Conservation (phyloP, 306 rosid species). For the apple (Malus domestica) region ASM211411v1 NC_041795.1:30633001-30633500, state of each 20-base stretch:
- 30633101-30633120: slow-evolving; percentile 87
- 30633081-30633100: not conserved
- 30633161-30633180: slow-evolving; percentile 14
- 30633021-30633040: slow-evolving; percentile 73
- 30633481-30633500: not conserved
- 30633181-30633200: not conserved
- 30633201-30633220: not conserved
- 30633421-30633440: not conserved
- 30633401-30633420: not conserved
- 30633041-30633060: slow-evolving; percentile 34
- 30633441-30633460: not conserved
- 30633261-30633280: not conserved
- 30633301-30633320: not conserved
- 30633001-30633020: slow-evolving; percentile 77
- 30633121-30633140: slow-evolving; percentile 58
- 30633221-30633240: not conserved
- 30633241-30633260: not conserved
- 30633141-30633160: slow-evolving; percentile 68
- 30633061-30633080: no score
- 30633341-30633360: not conserved
- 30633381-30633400: slow-evolving; percentile 11
- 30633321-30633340: not conserved
- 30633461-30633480: not conserved
- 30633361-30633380: not conserved
- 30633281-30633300: not conserved